phyloP scores from a whole-genome alignment of 129 eudicot genomes.

The Flaveria sonorensis region DNA sequence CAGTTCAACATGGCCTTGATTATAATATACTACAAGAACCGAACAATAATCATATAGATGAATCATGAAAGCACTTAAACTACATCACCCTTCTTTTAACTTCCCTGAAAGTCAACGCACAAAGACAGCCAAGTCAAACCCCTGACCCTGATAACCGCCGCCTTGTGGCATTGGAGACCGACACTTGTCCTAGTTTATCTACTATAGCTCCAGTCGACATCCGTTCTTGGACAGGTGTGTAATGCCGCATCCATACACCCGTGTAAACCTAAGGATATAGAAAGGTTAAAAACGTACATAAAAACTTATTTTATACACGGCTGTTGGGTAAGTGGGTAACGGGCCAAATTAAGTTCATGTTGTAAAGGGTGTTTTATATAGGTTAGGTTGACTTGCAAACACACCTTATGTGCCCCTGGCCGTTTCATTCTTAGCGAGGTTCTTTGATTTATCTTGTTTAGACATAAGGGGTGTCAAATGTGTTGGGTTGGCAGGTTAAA shows the following conservation, averaged over 20 bases:
- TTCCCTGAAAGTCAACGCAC: slow-evolving; percentile 17
- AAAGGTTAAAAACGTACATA: not conserved
- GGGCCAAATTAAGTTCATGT: not conserved
- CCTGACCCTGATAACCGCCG: slow-evolving; percentile 51
- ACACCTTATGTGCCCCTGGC: not conserved
- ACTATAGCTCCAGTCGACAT: slow-evolving; percentile 40
- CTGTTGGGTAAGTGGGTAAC: not conserved
- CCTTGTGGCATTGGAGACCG: slow-evolving; percentile 89
- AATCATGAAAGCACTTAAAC: slow-evolving; percentile 16
- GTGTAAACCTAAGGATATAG: slow-evolving; percentile 69
- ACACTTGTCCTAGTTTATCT: slow-evolving; percentile 81
- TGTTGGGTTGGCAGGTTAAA: too few relatives aligned
- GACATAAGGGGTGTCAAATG: too few relatives aligned
- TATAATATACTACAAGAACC: slow-evolving; percentile 30
- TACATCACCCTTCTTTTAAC: not conserved
- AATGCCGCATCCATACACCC: slow-evolving; percentile 86
- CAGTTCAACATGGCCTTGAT: slow-evolving; percentile 14
- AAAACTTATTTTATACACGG: not conserved
- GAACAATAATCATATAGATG: slow-evolving; percentile 17
- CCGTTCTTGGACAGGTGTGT: slow-evolving; percentile 66
- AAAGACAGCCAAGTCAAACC: slow-evolving; percentile 28
- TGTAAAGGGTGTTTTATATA: not conserved
- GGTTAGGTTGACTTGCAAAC: not conserved
- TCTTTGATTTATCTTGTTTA: not conserved
- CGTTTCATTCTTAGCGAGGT: not conserved